Percentiles rank a stretch among this genome's conserved stretches.
phyloP scores from a whole-genome alignment of 805 yeast species.

The Candida coleopterorum region DNA sequence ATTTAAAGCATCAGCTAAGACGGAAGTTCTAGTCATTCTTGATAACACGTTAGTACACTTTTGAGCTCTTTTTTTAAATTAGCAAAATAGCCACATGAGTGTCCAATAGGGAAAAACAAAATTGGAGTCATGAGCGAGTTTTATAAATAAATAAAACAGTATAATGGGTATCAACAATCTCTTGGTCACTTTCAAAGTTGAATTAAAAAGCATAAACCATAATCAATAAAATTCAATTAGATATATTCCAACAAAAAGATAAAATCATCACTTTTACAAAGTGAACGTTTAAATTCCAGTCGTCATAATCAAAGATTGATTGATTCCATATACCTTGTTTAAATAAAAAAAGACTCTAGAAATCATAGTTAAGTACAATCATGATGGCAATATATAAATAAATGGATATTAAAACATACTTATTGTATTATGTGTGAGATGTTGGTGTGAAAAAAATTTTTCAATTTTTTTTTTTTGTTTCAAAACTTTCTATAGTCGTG shows the following conservation, averaged over 20 bases:
- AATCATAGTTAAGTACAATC: background rate
- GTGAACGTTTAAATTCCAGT: background rate
- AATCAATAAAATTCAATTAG: background rate
- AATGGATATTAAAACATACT: background rate
- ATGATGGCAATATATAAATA: constrained; percentile 3
- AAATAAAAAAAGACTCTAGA: constrained; percentile 1
- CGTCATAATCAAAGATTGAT: constrained; percentile 2
- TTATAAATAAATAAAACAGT: background rate
- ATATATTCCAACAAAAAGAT: constrained; percentile 1
- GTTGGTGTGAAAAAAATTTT: background rate
- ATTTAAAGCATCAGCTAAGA: constrained; percentile 97
- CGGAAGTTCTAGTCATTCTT: constrained; percentile 93
- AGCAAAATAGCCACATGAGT: constrained; percentile 36
- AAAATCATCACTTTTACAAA: background rate
- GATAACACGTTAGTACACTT: constrained; percentile 7
- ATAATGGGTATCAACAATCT: constrained; percentile 23
- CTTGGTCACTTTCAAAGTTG: constrained; percentile 8
- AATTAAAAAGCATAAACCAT: constrained; percentile 2
- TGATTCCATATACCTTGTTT: constrained; percentile 3
- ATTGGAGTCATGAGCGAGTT: constrained; percentile 30
- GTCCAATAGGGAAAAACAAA: constrained; percentile 25
- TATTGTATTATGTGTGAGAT: background rate
- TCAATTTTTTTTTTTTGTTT: background rate
- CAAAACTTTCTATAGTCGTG: background rate
- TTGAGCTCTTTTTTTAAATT: constrained; percentile 2